phyloP scores from a whole-genome alignment of 805 yeast genomes.

The Yamadazyma phyllophila region DNA sequence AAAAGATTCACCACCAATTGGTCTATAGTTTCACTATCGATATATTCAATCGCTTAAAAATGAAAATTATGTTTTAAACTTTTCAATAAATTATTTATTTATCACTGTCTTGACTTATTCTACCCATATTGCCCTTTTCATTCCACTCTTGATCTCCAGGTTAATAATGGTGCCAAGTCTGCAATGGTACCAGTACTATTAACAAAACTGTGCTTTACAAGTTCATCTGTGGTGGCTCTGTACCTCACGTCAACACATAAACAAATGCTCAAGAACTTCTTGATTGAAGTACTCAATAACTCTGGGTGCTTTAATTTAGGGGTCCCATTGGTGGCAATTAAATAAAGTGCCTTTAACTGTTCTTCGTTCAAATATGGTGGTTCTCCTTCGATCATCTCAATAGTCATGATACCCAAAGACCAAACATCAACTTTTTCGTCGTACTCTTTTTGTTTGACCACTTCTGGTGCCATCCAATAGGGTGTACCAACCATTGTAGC shows the following conservation, averaged over 20 bases:
- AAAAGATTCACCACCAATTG: too few relatives aligned
- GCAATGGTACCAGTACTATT: conserved; percentile 58
- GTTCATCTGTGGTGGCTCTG: conserved; percentile 87
- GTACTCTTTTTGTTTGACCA: conserved; percentile 73
- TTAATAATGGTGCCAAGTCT: conserved; percentile 56
- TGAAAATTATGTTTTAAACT: too few relatives aligned
- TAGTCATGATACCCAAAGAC: conserved; percentile 83
- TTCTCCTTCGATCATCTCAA: conserved; percentile 84
- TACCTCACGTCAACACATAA: conserved; percentile 90
- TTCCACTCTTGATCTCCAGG: conserved; percentile 11
- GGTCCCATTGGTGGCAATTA: conserved; percentile 79
- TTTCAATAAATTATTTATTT: too few relatives aligned
- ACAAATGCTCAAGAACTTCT: conserved; percentile 85
- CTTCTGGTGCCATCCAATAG: conserved; percentile 91
- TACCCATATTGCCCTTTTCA: background rate
- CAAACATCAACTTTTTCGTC: conserved; percentile 82
- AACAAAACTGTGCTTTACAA: conserved; percentile 73
- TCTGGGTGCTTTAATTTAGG: conserved; percentile 73
- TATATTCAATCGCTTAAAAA: too few relatives aligned
- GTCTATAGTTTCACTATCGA: too few relatives aligned
- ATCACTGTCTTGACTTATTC: too few relatives aligned
- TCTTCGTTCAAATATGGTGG: conserved; percentile 82
- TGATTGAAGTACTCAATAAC: conserved; percentile 66
- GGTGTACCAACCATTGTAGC: conserved; percentile 90
- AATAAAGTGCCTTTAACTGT: conserved; percentile 70